phyloP scores from a whole-genome alignment of 176 grass and related monocot genomes.

The Aegilops tauschii region DNA sequence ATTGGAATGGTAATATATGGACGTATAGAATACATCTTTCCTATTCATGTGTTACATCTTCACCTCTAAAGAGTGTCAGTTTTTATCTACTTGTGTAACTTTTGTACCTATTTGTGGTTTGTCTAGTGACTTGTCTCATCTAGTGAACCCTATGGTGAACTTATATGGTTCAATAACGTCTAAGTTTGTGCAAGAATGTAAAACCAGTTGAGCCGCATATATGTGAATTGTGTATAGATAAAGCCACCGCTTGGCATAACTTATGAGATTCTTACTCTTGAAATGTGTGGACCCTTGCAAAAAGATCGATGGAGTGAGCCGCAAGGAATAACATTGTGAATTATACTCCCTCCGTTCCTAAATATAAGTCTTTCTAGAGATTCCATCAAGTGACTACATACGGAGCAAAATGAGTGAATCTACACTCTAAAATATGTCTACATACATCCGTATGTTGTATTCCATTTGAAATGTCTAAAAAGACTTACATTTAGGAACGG shows the following conservation, averaged over 20 bases:
- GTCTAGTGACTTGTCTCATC: neutral
- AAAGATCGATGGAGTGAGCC: neutral
- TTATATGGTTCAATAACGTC: neutral
- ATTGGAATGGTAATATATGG: slow-evolving; percentile 3
- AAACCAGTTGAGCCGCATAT: neutral
- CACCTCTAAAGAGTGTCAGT: neutral
- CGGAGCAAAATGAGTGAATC: no score
- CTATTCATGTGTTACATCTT: neutral
- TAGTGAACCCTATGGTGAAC: neutral
- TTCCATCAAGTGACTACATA: no score
- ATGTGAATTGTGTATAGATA: neutral
- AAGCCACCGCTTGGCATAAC: neutral
- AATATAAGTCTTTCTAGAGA: no score
- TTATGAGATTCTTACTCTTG: neutral
- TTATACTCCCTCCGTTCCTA: neutral
- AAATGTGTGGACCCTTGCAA: neutral
- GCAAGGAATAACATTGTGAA: neutral
- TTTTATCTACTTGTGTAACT: slow-evolving; percentile 4
- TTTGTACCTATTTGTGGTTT: neutral
- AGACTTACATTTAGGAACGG: no score
- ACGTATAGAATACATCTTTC: neutral
- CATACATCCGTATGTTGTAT: no score
- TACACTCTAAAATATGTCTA: no score
- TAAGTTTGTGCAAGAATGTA: slow-evolving; percentile 5
- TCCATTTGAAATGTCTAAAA: no score